These are phyloP conservation scores for Xylaria intraflava DNA, from an alignment of 495 filamentous ascomycete genomes.

Conservation along the genomic window DNA sequence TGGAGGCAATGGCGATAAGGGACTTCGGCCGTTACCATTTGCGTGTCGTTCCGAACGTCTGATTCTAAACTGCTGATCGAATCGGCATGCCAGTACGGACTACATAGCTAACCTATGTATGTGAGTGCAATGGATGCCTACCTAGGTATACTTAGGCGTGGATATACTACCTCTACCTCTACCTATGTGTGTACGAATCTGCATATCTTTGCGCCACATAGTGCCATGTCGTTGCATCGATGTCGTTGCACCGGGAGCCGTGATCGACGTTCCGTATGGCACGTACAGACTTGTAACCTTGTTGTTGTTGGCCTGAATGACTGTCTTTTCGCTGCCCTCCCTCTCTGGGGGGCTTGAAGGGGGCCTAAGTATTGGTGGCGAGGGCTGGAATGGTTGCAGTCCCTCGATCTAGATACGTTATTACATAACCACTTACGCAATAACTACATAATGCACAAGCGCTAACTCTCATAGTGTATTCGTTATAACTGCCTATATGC, in stretches of 20 bases:
- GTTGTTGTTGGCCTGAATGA: background rate
- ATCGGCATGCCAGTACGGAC: background rate
- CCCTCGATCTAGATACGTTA: too few species aligned
- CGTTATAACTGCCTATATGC: too few species aligned
- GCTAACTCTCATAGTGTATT: too few species aligned
- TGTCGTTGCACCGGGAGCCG: too few species aligned
- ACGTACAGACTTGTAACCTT: background rate
- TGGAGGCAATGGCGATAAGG: background rate
- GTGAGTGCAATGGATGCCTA: too few species aligned
- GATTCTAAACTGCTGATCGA: background rate
- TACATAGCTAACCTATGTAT: too few species aligned
- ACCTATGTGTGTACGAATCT: background rate
- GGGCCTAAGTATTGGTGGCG: slow-evolving; percentile 3
- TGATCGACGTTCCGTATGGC: background rate
- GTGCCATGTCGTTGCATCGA: background rate
- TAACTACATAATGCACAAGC: too few species aligned
- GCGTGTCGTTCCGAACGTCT: background rate
- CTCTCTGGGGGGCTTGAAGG: slow-evolving; percentile 3
- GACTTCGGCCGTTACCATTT: slow-evolving; percentile 6
- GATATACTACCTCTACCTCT: too few species aligned
- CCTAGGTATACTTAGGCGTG: too few species aligned
- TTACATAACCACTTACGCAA: too few species aligned
- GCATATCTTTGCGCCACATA: background rate
- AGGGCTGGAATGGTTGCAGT: slow-evolving; percentile 5
- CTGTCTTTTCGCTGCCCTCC: background rate